phyloP scores from a whole-genome alignment of 352 stramenopile species.

The Globisporangium paroecandrum region DNA sequence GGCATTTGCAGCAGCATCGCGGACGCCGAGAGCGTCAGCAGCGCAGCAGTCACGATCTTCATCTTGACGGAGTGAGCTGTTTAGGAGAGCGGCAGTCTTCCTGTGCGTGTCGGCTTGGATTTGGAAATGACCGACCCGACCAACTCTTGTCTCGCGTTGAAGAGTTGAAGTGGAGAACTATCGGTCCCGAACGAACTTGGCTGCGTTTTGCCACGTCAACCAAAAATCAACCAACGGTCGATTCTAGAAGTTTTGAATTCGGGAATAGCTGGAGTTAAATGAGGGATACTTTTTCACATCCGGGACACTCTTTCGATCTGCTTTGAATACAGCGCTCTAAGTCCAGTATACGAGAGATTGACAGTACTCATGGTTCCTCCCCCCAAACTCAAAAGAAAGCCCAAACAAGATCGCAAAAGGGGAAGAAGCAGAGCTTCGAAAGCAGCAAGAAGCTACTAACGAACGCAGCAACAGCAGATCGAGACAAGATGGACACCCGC shows the following conservation, averaged over 20 bases:
- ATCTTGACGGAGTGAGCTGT: constrained; percentile 24
- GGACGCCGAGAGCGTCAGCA: constrained; percentile 40
- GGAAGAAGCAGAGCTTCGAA: constrained; percentile 4
- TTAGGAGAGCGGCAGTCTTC: background rate
- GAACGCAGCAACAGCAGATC: background rate
- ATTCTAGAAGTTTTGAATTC: background rate
- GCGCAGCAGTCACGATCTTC: constrained; percentile 41
- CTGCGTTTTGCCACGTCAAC: background rate
- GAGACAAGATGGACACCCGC: constrained; percentile 47
- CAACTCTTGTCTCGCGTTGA: background rate
- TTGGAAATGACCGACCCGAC: background rate
- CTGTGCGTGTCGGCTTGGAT: background rate
- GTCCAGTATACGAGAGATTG: background rate
- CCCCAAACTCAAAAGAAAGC: constrained; percentile 12
- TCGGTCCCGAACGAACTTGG: background rate
- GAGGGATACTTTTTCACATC: too few species aligned
- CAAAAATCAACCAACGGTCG: background rate
- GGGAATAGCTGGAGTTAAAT: background rate
- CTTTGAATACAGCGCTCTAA: background rate
- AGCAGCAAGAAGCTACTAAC: background rate
- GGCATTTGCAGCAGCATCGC: constrained; percentile 36
- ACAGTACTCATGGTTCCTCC: background rate
- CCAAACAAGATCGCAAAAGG: constrained; percentile 12
- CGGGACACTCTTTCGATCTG: background rate
- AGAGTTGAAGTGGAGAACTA: background rate